Conservation (phyloP, 768 basidiomycete species). For the Pulveroboletus sp. region DNA sequence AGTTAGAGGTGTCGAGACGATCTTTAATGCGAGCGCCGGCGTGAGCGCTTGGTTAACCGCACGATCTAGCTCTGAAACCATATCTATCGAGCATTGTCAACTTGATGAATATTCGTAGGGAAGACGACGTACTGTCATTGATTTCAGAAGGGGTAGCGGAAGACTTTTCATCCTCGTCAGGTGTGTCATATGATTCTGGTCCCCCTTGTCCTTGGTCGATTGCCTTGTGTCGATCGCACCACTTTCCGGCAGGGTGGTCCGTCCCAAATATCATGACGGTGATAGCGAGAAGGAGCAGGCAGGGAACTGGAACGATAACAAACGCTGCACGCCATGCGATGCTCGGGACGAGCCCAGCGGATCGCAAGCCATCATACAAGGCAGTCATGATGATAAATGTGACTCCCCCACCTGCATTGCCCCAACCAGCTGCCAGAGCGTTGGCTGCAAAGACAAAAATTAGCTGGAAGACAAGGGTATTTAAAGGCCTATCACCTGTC, state of each 20-base stretch:
- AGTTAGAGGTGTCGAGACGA: constrained; percentile 44
- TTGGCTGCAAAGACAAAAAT: constrained; percentile 39
- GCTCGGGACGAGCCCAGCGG: constrained; percentile 36
- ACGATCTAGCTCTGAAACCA: constrained; percentile 38
- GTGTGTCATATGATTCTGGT: too few species aligned
- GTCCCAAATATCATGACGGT: constrained; percentile 44
- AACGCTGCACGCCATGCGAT: constrained; percentile 56
- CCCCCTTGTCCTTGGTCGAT: constrained; percentile 18
- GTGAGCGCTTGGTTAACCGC: constrained; percentile 48
- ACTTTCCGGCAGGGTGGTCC: constrained; percentile 54
- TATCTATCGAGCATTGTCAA: constrained; percentile 4
- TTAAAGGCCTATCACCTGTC: constrained; percentile 16
- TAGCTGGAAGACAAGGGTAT: constrained; percentile 9
- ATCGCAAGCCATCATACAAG: constrained; percentile 40
- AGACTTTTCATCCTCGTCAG: too few species aligned
- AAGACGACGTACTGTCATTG: too few species aligned
- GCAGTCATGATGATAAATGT: constrained; percentile 60
- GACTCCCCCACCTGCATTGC: constrained; percentile 44
- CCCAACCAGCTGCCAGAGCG: constrained; percentile 57
- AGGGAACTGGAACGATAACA: constrained; percentile 52
- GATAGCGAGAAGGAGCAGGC: constrained; percentile 43
- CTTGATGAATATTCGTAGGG: background rate
- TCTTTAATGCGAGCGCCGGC: constrained; percentile 24
- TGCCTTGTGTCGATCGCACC: constrained; percentile 45
- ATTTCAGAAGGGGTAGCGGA: too few species aligned